phyloP scores from a whole-genome alignment of 2,329 filamentous ascomycete genomes.

The Calonectria hongkongensis region DNA sequence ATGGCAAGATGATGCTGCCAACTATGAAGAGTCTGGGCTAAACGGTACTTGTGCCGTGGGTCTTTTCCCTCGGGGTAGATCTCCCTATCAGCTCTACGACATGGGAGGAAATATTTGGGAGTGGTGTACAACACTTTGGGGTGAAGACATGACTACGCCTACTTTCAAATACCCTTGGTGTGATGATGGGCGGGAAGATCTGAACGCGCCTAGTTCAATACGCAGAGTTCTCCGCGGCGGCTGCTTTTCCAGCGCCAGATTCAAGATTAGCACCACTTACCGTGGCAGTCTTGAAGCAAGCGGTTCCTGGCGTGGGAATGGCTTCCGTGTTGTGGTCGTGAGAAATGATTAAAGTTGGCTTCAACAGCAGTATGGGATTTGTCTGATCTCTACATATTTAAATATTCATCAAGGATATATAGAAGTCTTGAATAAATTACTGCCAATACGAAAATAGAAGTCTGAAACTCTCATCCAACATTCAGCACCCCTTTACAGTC shows the following conservation, averaged over 20 bases:
- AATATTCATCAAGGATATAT: background rate
- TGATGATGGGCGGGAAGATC: slow-evolving; percentile 1
- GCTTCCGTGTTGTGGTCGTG: slow-evolving; percentile 23
- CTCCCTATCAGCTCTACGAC: background rate
- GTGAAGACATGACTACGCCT: slow-evolving; percentile 16
- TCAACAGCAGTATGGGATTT: too few species aligned
- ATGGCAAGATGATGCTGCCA: slow-evolving; percentile 12
- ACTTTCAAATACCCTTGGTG: slow-evolving; percentile 14
- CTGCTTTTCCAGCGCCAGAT: slow-evolving; percentile 8
- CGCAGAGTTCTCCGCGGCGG: slow-evolving; percentile 20
- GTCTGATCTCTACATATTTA: background rate
- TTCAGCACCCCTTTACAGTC: slow-evolving; percentile 23
- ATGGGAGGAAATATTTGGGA: slow-evolving; percentile 28
- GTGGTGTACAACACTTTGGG: slow-evolving; percentile 27
- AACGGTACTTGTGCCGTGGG: slow-evolving; percentile 8
- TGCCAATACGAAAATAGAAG: background rate
- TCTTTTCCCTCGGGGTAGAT: slow-evolving; percentile 4
- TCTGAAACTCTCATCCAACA: background rate
- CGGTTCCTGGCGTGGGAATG: slow-evolving; percentile 19
- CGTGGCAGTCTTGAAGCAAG: slow-evolving; percentile 19
- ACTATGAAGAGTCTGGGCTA: slow-evolving; percentile 18
- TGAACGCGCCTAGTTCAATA: slow-evolving; percentile 2
- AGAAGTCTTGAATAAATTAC: too few species aligned
- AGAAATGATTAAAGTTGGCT: background rate
- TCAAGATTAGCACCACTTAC: slow-evolving; percentile 20